Percentiles rank a stretch among this genome's conserved stretches.
Conservation (phyloP, 768 basidiomycete genomes). For the Russula sp. region DNA sequence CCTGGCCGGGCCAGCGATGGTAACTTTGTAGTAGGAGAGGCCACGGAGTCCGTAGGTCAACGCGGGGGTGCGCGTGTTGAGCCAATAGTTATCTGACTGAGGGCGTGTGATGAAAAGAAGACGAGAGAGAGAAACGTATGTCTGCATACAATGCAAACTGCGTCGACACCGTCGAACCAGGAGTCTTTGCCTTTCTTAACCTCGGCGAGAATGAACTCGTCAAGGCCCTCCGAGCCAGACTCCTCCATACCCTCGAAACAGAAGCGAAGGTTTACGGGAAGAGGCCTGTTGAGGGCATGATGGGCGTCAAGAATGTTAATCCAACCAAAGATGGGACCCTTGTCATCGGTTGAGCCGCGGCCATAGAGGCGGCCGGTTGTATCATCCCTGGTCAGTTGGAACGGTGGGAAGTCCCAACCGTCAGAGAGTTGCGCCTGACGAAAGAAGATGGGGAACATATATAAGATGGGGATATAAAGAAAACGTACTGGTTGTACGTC, state of each 20-base stretch:
- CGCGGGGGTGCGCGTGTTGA: conserved; percentile 72
- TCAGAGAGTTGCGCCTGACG: conserved; percentile 46
- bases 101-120: not conserved
- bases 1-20: conserved; percentile 73
- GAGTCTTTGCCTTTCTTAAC: conserved; percentile 53
- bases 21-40: conserved; percentile 78
- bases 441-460: not conserved
- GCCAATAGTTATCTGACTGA: conserved; percentile 93
- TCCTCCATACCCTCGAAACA: conserved; percentile 99
- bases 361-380: conserved; percentile 64
- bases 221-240: conserved; percentile 84
- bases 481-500: conserved; percentile 83
- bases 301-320: conserved; percentile 88
- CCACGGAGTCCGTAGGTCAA: conserved; percentile 89
- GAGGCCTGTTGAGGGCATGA: conserved; percentile 50
- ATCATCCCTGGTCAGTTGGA: conserved; percentile 54
- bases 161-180: conserved; percentile 86
- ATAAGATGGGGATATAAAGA: not conserved
- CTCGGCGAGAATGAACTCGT: conserved; percentile 77
- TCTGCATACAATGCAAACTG: conserved; percentile 74
- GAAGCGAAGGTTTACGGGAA: conserved; percentile 87
- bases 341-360: conserved; percentile 86
- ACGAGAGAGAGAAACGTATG: not conserved
- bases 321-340: conserved; percentile 87
- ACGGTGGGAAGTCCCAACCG: conserved; percentile 88